A percentile compares a stretch with the other conserved stretches of the same genome.
phyloP scores from a whole-genome alignment of 108 stramenopile species.

The Cyclostephanos tholiformis region DNA sequence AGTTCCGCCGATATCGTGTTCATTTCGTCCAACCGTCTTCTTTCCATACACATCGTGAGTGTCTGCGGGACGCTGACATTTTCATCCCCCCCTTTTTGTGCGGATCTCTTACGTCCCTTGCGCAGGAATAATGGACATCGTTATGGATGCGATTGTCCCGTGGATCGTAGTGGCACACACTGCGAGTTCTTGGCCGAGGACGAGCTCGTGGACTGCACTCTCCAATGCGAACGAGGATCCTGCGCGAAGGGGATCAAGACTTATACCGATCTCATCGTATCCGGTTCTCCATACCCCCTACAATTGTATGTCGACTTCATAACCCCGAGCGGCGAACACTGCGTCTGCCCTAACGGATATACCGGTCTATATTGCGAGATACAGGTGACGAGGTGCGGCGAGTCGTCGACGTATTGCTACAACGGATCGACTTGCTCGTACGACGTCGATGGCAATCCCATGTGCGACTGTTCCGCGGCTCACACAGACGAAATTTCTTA shows the following conservation, averaged over 20 bases:
- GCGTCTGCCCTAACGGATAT: constrained; percentile 42
- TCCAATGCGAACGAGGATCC: constrained; percentile 34
- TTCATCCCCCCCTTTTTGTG: background rate
- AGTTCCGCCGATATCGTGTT: background rate
- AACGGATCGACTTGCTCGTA: constrained; percentile 45
- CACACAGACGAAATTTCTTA: constrained; percentile 30
- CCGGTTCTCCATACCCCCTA: constrained; percentile 29
- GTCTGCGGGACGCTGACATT: background rate
- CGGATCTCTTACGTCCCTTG: background rate
- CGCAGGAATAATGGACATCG: constrained; percentile 1
- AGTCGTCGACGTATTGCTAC: constrained; percentile 38
- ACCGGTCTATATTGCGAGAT: constrained; percentile 49
- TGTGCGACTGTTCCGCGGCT: constrained; percentile 46
- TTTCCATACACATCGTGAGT: background rate
- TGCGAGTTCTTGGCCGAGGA: constrained; percentile 34
- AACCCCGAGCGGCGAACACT: constrained; percentile 37
- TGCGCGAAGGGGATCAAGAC: constrained; percentile 46
- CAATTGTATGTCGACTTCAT: constrained; percentile 30
- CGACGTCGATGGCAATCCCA: constrained; percentile 22
- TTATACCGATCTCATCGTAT: constrained; percentile 34
- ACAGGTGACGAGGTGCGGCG: constrained; percentile 25
- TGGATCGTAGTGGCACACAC: constrained; percentile 29
- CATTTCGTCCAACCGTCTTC: background rate
- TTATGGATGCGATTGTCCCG: constrained; percentile 31
- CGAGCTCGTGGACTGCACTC: constrained; percentile 16